Base-by-base conservation (phyloP, 768 basidiomycete species). In the Coprinellus aureogranulatus region DNA sequence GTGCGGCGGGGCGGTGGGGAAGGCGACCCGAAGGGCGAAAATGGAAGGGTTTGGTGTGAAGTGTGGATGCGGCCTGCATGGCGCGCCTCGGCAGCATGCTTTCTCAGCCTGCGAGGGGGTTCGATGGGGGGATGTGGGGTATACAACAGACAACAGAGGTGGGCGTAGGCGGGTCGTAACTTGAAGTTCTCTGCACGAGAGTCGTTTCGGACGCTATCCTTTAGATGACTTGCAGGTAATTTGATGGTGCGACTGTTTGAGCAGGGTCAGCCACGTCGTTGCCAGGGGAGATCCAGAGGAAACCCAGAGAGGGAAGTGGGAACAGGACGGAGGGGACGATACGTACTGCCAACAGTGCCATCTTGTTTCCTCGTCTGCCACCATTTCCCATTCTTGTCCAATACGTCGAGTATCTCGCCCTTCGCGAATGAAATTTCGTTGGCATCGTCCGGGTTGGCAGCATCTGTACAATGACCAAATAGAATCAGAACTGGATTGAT, bases 401-500 rank as follows among this genome's bases (percentile, higher is more conserved):
- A 71, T 54, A 98, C 89, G 61, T 97, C 94, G 61, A 98, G 82
- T 40, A 93, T 78, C 67, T 98, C 96, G 54, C 94, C 93, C 71
- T 98, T 98, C 52, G 75, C 67, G 72, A 99, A 98, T 48, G 92
- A 91, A 40, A 99, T 89, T 74, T 99, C 97, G 67, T 92, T 97
- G 12, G 95, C 92, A 70, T 99, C 97, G 57, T 98, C 95, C 27
- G 90, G 77, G 2, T 90, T 92, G n/a, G 94, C 96, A 49, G 83
- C 84, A 76, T 99, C 96, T 98, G 34, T 34, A 34, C 8, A 14
- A 6, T 34, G 14, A 72, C 27, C 41, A 39, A 62, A 62, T 49
- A 18, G 39, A 54, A 61, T 73, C 20, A 53, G 53, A 46, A 4
- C 8, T 37, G 16, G 48, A 39, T 23, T 22, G 50, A 22, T 25